Evolutionary conservation across 768 basidiomycete genomes (phyloP), one percentile per base, ranked within the genome.

Genomic region (Panaeolus papilionaceus): DNA sequence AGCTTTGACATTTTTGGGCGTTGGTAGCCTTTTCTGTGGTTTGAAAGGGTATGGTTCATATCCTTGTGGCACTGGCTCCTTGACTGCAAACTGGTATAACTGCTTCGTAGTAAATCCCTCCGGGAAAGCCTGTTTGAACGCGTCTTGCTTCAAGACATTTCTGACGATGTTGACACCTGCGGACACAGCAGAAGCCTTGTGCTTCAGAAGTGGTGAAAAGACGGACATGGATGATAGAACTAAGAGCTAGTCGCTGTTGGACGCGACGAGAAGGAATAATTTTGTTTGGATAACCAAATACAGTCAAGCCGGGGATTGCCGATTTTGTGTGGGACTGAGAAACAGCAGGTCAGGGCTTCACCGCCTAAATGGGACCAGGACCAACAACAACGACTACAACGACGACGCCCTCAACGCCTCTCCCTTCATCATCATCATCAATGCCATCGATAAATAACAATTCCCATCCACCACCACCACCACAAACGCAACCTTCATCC

Each of bases 91-190:
- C n/a, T 79, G 71, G 76, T 74, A 83, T 14, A 85, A 72, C 64
- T 83, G 79, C 11, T 75, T 72, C 2, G 80, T 80, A 14, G 80
- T 79, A 67, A 80, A 72, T 42, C 81, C 80, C 14, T 73, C 70
- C 0, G 78, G 74, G 42, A 71, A 68, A 7, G 72, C 44, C 10
- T 76, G 73, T 9, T 69, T 74, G 42, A 72, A 69, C 10, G 72
- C 44, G 18, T 76, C 73, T 9, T 69, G 65, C 10, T 74, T 68
- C n/a, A 82, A 67, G 18, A 83, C 72, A 3, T 70, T 68, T 20
- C 79, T 72, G 40, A 82, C 71, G n/a, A 82, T 74, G 40, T 68
- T 67, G 6, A 75, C 67, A 49, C 75, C 73, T 4, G 69, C 69
- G 1, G 70, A 67, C 23, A 74, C 65, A 0, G 73, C 70, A 7